phyloP scores from a whole-genome alignment of 495 filamentous ascomycete genomes.

The Xeromyces bisporus region DNA sequence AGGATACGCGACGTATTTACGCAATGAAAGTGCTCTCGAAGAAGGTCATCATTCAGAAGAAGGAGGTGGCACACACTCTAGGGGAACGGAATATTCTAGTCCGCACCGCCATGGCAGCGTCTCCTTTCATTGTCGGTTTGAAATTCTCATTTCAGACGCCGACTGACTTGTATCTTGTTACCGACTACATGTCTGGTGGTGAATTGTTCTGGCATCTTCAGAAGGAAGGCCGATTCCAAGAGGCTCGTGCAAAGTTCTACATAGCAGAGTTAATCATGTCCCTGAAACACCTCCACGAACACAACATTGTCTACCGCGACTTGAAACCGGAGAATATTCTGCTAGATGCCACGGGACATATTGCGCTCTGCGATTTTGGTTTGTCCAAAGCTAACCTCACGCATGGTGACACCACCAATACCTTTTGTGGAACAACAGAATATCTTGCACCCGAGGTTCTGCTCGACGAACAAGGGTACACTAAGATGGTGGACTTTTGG shows the following conservation, averaged over 20 bases:
- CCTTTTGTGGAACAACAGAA: slow-evolving; percentile 96
- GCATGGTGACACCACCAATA: slow-evolving; percentile 94
- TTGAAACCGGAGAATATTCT: slow-evolving; percentile 77
- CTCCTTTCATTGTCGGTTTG: slow-evolving; percentile 92
- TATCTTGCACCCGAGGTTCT: slow-evolving; percentile 93
- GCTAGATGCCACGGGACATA: slow-evolving; percentile 70
- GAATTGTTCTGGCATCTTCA: slow-evolving; percentile 98
- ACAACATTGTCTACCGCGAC: slow-evolving; percentile 95
- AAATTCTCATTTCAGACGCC: slow-evolving; percentile 99
- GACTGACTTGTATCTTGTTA: slow-evolving; percentile 90
- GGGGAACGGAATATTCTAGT: slow-evolving; percentile 96
- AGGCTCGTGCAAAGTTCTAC: slow-evolving; percentile 93
- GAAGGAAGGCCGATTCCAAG: slow-evolving; percentile 90
- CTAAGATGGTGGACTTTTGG: slow-evolving; percentile 99
- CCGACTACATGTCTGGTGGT: slow-evolving; percentile 99
- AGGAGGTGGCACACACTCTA: slow-evolving; percentile 92
- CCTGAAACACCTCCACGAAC: slow-evolving; percentile 84
- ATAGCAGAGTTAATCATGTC: slow-evolving; percentile 95
- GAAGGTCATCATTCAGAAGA: slow-evolving; percentile 99
- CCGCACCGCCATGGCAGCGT: slow-evolving; percentile 85
- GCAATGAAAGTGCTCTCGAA: slow-evolving; percentile 99
- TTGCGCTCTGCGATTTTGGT: slow-evolving; percentile 77
- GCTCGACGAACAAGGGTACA: slow-evolving; percentile 92
- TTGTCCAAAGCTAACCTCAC: slow-evolving; percentile 93
- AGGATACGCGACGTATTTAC: slow-evolving; percentile 88